phyloP scores from a whole-genome alignment of 2,329 filamentous ascomycete genomes.

The Aspergillus aculeatinus region DNA sequence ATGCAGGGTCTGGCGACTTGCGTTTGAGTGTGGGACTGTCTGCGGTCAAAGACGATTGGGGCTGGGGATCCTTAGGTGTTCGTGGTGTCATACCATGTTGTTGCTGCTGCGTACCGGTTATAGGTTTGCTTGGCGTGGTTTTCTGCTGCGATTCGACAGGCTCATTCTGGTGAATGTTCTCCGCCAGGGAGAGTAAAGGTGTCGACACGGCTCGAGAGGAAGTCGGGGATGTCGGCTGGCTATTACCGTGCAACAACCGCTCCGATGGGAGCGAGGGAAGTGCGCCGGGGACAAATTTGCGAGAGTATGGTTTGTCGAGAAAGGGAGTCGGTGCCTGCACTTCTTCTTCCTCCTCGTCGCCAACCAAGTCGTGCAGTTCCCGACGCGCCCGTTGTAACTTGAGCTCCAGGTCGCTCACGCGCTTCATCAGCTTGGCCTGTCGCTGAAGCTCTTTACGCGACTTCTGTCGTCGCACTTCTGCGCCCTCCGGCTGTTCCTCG shows the following conservation, averaged over 20 bases:
- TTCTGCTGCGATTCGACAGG: neutral
- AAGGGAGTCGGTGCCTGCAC: constrained; percentile 17
- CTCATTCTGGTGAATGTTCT: constrained; percentile 3
- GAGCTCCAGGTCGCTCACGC: constrained; percentile 60
- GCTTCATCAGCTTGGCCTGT: constrained; percentile 58
- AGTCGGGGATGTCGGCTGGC: constrained; percentile 14
- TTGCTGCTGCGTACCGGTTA: neutral
- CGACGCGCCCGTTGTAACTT: constrained; percentile 57
- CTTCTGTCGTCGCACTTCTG: constrained; percentile 46
- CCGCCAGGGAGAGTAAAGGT: constrained; percentile 10
- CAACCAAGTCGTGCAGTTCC: constrained; percentile 53
- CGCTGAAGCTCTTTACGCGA: constrained; percentile 59
- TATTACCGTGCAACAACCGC: constrained; percentile 37
- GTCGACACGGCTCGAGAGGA: constrained; percentile 8
- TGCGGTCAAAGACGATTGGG: constrained; percentile 23
- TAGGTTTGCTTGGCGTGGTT: neutral
- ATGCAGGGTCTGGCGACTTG: constrained; percentile 35
- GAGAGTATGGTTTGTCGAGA: constrained; percentile 30
- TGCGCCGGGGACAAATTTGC: constrained; percentile 44
- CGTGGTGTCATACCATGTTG: neutral
- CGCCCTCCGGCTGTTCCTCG: constrained; percentile 24
- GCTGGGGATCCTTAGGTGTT: constrained; percentile 1
- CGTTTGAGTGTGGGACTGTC: constrained; percentile 37
- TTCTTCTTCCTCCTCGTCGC: constrained; percentile 36
- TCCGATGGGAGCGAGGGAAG: constrained; percentile 49